Base-by-base conservation (phyloP, 306 rosid genomes). In the Prunus mume region DNA sequence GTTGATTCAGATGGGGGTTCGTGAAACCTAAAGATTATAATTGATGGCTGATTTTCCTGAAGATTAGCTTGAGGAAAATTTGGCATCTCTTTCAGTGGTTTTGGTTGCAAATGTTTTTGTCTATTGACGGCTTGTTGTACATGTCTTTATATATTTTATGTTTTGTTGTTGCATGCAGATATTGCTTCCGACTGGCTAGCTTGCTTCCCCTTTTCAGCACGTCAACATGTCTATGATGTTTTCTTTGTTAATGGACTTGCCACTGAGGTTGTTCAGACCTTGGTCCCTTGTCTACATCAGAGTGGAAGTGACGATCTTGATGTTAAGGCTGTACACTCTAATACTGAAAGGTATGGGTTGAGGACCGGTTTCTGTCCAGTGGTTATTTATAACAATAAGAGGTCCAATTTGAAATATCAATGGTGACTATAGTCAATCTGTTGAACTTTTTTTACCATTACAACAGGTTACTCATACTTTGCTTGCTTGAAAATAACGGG, bases 151-250 rank as follows among this genome's bases (percentile, higher is more conserved):
- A 66, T 78, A 84, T 79, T 50, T 63, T 54, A 49, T 43, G 20
- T 27, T 74, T 32, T 87, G 87, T 47, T 69, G 66, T 55, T 81
- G 67, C 73, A 5, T 86, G 86, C 96, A 95, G 98, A 95, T 79
- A 83, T 95, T 84, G 93, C 97, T 68, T 77, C 96, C 65, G 87
- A 85, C 74, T 95, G 98, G 98, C 83, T 92, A 77, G 88, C 87
- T 18, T 92, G 97, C 82, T 88, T 95, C 79, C 90, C 97, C 76
- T 20, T 89, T 64, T 80, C 90, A 27, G 97, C 91, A 1, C 83
- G 86, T 78, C 87, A 86, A 76, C 83, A 87, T 68, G 88, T 92
- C 76, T 95, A 89, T 41, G 98, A 95, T 71, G 85, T 83, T 70
- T 92, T 95, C 90, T 92, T 95, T 80, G 84, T 83, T 69, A 38